Evolutionary conservation across 495 filamentous ascomycete species (phyloP), one percentile per base, ranked within the genome.

Genomic region (Neurospora africana): DNA sequence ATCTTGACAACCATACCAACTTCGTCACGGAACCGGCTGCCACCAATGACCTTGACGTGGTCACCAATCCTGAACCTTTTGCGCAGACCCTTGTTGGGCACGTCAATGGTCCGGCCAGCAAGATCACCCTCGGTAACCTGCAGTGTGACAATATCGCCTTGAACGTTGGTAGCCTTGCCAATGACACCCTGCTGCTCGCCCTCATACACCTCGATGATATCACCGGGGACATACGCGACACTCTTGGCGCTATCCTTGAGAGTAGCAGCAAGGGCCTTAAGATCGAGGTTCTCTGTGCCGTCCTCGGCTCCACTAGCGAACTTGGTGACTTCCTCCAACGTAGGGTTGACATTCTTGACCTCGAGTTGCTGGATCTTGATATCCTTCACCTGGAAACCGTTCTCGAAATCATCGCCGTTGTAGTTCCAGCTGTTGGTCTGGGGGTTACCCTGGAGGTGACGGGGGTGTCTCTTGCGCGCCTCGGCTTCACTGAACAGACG

Each of bases 31-130:
- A 91, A 98, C 70, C 93, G 90, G 80, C 94, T 97, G 39, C 94
- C 95, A 53, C 95, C 94, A 77, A 98, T 97, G 73, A 98, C 95
- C 81, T 98, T 98, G 84, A 98, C 96, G 79, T 99, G 96, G 78
- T 99, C 95, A 84, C 96, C 96, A 72, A 92, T 88, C 71, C 85
- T 89, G 87, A 99, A 99, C 39, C 90, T 87, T 82, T 99, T 99
- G 72, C 96, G 92, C 3, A 99, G 88, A 44, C 92, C 91, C 80
- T 94, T 97, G 65, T 94, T 90, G 17, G 96, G 95, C 11, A 96
- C 94, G 75, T 98, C 95, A 58, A 98, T 94, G 15, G 83, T 89
- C 77, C 96, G 92, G 19, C 96, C 96, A 53, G 82, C 84, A 35
- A 98, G 84, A 21, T 90, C 90, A 47, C 96, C 96, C 76, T 95